Percentiles rank a stretch among this genome's conserved stretches.
phyloP scores from a whole-genome alignment of 2,329 filamentous ascomycete genomes.

The Dryadomyces quercivorus region DNA sequence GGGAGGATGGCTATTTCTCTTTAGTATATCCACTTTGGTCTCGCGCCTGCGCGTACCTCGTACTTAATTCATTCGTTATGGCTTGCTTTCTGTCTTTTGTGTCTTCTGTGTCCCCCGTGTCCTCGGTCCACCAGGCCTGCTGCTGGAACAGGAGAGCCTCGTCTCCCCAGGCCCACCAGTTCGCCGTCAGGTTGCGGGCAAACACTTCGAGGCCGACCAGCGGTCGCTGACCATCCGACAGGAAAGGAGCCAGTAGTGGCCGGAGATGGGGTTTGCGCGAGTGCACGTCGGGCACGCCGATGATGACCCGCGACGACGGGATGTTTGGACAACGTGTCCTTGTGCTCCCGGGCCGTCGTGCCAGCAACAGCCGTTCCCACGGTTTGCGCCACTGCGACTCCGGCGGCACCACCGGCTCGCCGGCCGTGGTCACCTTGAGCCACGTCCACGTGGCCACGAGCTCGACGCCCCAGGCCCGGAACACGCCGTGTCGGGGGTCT shows the following conservation, averaged over 20 bases:
- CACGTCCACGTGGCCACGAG: conserved; percentile 63
- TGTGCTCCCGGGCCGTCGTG: conserved; percentile 27
- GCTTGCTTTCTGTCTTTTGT: not conserved
- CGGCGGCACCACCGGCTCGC: conserved; percentile 51
- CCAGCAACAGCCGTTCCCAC: conserved; percentile 63
- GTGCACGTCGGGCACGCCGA: conserved; percentile 64
- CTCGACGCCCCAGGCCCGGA: conserved; percentile 55
- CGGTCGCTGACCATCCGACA: conserved; percentile 11
- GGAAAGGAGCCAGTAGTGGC: conserved; percentile 34
- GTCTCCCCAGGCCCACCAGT: conserved; percentile 72
- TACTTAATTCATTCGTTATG: not conserved
- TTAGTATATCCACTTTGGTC: not conserved
- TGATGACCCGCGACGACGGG: conserved; percentile 33
- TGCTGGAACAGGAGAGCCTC: conserved; percentile 60
- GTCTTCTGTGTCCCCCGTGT: not conserved
- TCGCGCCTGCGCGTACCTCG: not conserved
- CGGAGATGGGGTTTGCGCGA: conserved; percentile 67
- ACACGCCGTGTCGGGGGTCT: conserved; percentile 38
- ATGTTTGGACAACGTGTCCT: conserved; percentile 22
- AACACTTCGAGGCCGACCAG: conserved; percentile 63
- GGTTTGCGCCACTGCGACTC: conserved; percentile 58
- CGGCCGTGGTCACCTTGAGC: conserved; percentile 57
- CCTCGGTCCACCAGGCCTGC: conserved; percentile 7
- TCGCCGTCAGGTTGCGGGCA: conserved; percentile 58
- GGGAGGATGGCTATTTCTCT: not conserved